phyloP scores from a whole-genome alignment of 345 rosid genomes.

The Citrus unshiu region DNA sequence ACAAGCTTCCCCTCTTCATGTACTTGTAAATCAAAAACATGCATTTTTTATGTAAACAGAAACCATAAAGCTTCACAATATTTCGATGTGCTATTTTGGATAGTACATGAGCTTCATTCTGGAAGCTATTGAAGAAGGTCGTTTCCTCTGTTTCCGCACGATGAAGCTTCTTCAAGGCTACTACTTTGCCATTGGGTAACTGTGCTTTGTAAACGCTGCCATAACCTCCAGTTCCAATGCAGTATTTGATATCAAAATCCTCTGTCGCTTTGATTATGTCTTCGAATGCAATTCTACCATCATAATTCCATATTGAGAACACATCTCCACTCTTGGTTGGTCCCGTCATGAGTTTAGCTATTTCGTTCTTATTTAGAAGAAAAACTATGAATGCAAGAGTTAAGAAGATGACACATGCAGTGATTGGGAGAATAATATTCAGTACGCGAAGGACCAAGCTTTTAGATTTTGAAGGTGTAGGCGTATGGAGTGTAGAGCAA shows the following conservation, averaged over 20 bases:
- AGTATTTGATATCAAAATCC: constrained; percentile 11
- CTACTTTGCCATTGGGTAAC: constrained; percentile 3
- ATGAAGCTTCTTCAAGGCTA: constrained; percentile 21
- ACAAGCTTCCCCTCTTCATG: too few relatives aligned
- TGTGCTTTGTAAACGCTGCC: constrained; percentile 5
- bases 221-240: neutral
- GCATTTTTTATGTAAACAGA: constrained; percentile 2
- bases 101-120: constrained; percentile 7
- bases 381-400: neutral
- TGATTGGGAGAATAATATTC: neutral
- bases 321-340: neutral
- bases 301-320: constrained; percentile 1
- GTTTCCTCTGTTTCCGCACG: neutral
- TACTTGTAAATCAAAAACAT: too few relatives aligned
- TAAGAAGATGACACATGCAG: too few relatives aligned
- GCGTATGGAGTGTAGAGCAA: too few relatives aligned
- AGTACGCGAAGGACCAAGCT: neutral
- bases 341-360: neutral
- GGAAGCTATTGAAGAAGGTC: neutral
- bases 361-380: neutral
- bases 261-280: neutral
- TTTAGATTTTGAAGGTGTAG: neutral
- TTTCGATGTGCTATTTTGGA: constrained; percentile 4
- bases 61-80: constrained; percentile 19
- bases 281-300: neutral